Evolutionary conservation across 305 asterid species (phyloP).

Genomic region (Ruellia speciosa): DNA sequence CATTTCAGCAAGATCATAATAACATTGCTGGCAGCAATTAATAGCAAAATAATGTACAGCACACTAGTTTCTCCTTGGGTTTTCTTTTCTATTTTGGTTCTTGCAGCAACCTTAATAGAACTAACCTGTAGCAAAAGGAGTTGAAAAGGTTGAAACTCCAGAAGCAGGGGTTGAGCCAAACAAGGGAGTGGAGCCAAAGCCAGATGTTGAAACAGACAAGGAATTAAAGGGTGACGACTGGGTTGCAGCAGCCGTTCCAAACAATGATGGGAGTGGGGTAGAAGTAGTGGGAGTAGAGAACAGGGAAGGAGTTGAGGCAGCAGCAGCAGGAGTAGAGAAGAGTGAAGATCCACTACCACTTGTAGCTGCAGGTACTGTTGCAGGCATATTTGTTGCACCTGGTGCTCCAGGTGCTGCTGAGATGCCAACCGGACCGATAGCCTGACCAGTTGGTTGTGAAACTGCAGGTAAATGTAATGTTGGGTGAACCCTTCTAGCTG

Average conservation of each 20-base stretch:
- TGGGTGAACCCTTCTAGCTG: constrained; percentile 89
- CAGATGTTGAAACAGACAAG: constrained; percentile 45
- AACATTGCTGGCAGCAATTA: neutral
- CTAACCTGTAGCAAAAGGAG: constrained; percentile 76
- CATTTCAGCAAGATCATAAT: neutral
- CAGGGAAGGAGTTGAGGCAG: constrained; percentile 54
- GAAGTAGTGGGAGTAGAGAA: constrained; percentile 69
- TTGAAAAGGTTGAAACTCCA: constrained; percentile 48
- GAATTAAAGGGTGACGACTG: constrained; percentile 63
- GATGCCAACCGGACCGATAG: constrained; percentile 39
- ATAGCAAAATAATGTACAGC: neutral
- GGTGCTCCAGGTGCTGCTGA: constrained; percentile 52
- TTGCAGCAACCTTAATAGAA: constrained; percentile 12
- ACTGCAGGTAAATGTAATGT: constrained; percentile 70
- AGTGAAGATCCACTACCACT: constrained; percentile 57
- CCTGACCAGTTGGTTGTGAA: constrained; percentile 54
- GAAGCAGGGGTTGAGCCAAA: constrained; percentile 66
- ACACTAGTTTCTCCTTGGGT: constrained; percentile 4
- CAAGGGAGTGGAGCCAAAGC: constrained; percentile 45
- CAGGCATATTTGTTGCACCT: constrained; percentile 34
- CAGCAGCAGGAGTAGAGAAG: constrained; percentile 58
- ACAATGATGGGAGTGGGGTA: constrained; percentile 47
- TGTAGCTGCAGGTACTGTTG: constrained; percentile 37
- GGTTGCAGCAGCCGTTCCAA: constrained; percentile 53
- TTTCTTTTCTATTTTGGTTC: neutral